Evolutionary conservation across 441 rosid genomes (phyloP), one percentile per base, ranked within the genome.

Genomic region (Breynia disticha): DNA sequence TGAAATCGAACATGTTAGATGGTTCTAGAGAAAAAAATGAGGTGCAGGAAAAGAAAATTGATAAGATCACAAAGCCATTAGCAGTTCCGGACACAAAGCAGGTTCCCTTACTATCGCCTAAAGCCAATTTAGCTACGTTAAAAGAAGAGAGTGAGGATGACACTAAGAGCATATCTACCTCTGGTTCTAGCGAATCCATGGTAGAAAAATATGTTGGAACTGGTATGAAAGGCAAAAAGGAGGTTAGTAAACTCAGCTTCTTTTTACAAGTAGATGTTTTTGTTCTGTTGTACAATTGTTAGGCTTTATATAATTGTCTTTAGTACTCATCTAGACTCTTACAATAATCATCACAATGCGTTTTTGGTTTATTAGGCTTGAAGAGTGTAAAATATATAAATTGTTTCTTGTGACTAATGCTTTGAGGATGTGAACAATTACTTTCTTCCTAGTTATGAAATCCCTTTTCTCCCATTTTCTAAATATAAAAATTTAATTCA

Each of bases 141-240:
- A 75, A 81, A 46, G 96, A 69, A 65, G 90, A 76, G 55, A 75
- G 67, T 69, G 87, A 76, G 67, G 73, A 70, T 62, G 81, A 78
- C 62, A 72, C 56, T 64, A 73, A 77, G 70, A 79, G 79, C 71
- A 16, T 56, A 50, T 84, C 73, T 44, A 69, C 79, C 50, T 56
- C 70, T 64, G 71, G 67, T 65, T 76, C 93, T 48, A 71, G 76
- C 58, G 60, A 50, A 56, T 81, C 80, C 42, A 20, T 46, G 9
- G 53, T 9, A 57, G 78, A 79, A 56, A 81, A 75, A 67, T 50
- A 56, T 39, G 54, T 56, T 60, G 63, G 72, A 61, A 66, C 72
- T 63, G 69, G 54, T 59, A 41, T 55, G 70, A 69, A 64, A 49
- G 63, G 71, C 46, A 24, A 64, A 58, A 76, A 71, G 61, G 77